Percentiles rank a stretch among this genome's conserved stretches.
These are phyloP conservation scores for Phytophthora podocarpi DNA, from an alignment of 352 stramenopile genomes.

Conservation along the genomic window DNA sequence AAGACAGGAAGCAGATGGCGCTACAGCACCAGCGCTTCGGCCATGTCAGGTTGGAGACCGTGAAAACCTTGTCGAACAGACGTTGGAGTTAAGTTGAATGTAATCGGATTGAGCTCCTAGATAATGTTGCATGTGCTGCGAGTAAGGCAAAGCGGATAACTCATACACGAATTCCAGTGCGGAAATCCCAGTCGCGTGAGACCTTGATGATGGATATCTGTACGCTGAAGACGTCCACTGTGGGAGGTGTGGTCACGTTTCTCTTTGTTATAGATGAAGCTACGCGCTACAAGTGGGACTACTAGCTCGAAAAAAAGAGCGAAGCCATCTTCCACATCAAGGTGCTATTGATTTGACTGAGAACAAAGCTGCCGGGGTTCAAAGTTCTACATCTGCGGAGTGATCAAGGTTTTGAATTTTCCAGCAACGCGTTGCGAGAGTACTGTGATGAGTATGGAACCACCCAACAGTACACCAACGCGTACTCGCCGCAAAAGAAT, in stretches of 20 bases:
- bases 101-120: not conserved
- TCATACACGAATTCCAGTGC: not conserved
- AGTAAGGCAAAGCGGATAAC: not conserved
- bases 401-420: slow-evolving; percentile 11
- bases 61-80: not conserved
- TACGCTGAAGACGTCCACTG: slow-evolving; percentile 6
- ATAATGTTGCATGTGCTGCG: not conserved
- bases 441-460: slow-evolving; percentile 5
- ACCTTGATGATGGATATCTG: slow-evolving; percentile 13
- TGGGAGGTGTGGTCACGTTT: slow-evolving; percentile 2
- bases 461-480: not conserved
- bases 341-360: slow-evolving; percentile 5
- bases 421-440: not conserved
- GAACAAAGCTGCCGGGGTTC: not conserved
- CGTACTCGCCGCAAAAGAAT: slow-evolving; percentile 10
- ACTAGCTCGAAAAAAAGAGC: slow-evolving; percentile 6
- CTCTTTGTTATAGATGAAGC: slow-evolving; percentile 22
- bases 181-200: not conserved
- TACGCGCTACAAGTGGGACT: slow-evolving; percentile 21
- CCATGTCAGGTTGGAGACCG: not conserved
- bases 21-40: not conserved
- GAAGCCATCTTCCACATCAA: slow-evolving; percentile 12
- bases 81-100: slow-evolving; percentile 8
- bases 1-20: not conserved
- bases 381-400: not conserved